Evolutionary conservation across 2,329 filamentous ascomycete species (phyloP).

Genomic region (Fusarium sp.): DNA sequence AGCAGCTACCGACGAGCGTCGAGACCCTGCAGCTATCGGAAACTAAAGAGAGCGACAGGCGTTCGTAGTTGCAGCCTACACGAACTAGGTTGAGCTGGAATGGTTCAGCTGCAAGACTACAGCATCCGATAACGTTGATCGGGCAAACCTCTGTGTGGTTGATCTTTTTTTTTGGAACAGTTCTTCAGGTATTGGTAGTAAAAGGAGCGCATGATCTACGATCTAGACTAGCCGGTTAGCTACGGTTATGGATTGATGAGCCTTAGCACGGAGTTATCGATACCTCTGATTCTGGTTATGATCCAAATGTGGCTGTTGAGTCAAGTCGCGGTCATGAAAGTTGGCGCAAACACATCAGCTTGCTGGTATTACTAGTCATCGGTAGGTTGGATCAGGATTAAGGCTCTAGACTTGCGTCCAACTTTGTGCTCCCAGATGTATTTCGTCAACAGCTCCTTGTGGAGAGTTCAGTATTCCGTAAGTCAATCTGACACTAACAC

Average conservation of each 20-base stretch:
- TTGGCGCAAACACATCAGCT: not conserved
- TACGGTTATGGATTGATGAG: not conserved
- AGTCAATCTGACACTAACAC: too few species aligned
- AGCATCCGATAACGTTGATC: rapidly evolving
- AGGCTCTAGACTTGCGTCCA: too few species aligned
- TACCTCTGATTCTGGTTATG: not conserved
- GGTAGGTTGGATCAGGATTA: rapidly evolving
- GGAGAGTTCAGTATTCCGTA: rapidly evolving
- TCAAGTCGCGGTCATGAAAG: too few species aligned
- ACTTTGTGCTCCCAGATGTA: rapidly evolving
- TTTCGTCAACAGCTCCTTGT: rapidly evolving
- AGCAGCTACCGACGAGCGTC: too few species aligned
- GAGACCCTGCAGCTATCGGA: not conserved
- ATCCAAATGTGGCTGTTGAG: not conserved
- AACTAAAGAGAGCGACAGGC: not conserved
- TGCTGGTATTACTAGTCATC: not conserved
- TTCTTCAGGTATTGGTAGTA: rapidly evolving
- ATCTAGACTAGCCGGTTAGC: not conserved
- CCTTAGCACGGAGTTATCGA: too few species aligned
- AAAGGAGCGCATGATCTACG: not conserved
- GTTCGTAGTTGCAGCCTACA: rapidly evolving
- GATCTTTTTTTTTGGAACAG: not conserved
- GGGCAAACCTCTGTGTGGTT: not conserved
- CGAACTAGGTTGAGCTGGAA: not conserved
- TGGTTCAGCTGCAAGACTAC: not conserved